Evolutionary conservation across 2,329 filamentous ascomycete species (phyloP), one percentile per base, ranked within the genome.

Genomic region (Teratosphaeria zuluensis): DNA sequence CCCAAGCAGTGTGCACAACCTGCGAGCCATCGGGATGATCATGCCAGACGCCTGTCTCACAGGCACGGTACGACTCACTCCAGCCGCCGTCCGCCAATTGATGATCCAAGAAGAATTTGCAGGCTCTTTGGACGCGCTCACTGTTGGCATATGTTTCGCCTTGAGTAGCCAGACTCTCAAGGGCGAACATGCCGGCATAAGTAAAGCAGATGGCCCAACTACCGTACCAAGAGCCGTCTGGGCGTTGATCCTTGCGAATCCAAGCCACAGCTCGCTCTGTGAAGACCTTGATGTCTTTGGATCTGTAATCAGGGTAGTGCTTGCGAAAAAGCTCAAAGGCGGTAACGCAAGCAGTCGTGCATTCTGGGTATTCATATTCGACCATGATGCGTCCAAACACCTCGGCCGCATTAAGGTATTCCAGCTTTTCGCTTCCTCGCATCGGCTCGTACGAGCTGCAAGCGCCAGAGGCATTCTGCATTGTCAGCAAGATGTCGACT

Each of bases 161-260:
- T 4, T 90, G 84, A 53, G 85, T 88, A 5, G 84, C 82, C 65
- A 99, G 79, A 62, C 89, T 90, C 72, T 97, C 92, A 0, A 97
- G 80, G 0, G 92, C 92, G 75, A 99, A 99, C 91, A 97, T 95
- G 63, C 85, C 89, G 0, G 92, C 94, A 70, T 99, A 99, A 0
- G 92, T 96, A 74, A 95, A 99, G 76, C 94, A 99, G 68, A 99
- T 95, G 56, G 90, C 94, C 94, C 94, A 99, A 70, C 85, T 91
- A 53, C 94, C 94, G 71, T 99, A 97, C 94, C 94, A 99, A 61
- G 87, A 88, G n/a, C 94, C 94, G 66, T 97, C 90, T 0, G 80
- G 73, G 1, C 83, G 79, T 74, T 97, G 94, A 2, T 85, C 83
- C 1, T 80, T 80, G 69, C 91, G 89, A 74, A 99, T 95, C 78